phyloP scores from a whole-genome alignment of 352 stramenopile genomes.

The Halophytophthora polymorphica region DNA sequence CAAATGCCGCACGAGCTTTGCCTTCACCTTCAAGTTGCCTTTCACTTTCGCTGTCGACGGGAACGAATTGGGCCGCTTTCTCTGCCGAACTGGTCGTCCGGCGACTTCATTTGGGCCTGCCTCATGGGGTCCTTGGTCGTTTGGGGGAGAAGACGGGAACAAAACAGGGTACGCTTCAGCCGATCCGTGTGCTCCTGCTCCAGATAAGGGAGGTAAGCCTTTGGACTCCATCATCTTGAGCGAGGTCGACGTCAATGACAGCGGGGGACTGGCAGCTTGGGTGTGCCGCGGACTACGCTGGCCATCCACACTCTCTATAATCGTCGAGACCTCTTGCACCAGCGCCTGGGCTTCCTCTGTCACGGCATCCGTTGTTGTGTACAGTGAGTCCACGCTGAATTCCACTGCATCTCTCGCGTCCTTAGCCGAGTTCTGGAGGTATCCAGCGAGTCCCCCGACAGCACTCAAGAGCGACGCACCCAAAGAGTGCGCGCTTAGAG shows the following conservation, averaged over 20 bases:
- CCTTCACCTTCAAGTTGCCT: slow-evolving; percentile 41
- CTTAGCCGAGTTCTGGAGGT: slow-evolving; percentile 70
- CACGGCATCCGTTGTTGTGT: slow-evolving; percentile 64
- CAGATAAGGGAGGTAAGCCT: slow-evolving; percentile 2
- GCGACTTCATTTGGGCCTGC: slow-evolving; percentile 8
- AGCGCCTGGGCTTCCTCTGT: slow-evolving; percentile 65
- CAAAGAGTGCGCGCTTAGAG: slow-evolving; percentile 46
- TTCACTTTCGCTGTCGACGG: slow-evolving; percentile 13
- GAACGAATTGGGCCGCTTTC: slow-evolving; percentile 8
- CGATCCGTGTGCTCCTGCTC: slow-evolving; percentile 5
- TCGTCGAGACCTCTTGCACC: slow-evolving; percentile 56
- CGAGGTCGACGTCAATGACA: slow-evolving; percentile 22
- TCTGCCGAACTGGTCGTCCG: background rate
- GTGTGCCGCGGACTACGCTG: slow-evolving; percentile 4
- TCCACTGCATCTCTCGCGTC: slow-evolving; percentile 75
- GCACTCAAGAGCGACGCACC: slow-evolving; percentile 60
- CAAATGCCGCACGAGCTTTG: slow-evolving; percentile 74
- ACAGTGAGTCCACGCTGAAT: slow-evolving; percentile 67
- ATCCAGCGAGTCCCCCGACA: slow-evolving; percentile 62
- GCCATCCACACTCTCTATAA: slow-evolving; percentile 32
- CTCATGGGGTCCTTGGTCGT: slow-evolving; percentile 1
- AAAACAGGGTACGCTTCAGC: slow-evolving; percentile 11
- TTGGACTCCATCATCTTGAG: slow-evolving; percentile 31
- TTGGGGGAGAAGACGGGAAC: slow-evolving; percentile 18
- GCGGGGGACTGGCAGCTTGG: slow-evolving; percentile 2